These are phyloP conservation scores for Fusarium sp. DNA, from an alignment of 2,329 filamentous ascomycete species.

Conservation along the genomic window DNA sequence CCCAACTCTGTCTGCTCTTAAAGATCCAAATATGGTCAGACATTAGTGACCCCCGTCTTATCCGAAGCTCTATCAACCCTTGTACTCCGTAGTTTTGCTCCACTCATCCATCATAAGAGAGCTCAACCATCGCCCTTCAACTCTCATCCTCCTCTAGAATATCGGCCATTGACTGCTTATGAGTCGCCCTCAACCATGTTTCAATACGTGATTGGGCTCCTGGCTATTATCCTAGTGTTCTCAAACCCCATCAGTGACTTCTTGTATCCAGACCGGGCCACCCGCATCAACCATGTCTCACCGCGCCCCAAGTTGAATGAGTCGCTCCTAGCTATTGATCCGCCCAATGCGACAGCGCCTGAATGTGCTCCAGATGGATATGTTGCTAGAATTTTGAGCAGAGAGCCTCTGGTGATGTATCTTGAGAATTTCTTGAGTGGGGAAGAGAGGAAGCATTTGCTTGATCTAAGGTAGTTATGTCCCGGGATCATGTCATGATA, in stretches of 20 bases:
- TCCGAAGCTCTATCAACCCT: slow-evolving; percentile 19
- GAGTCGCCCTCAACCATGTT: slow-evolving; percentile 49
- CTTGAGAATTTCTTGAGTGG: slow-evolving; percentile 60
- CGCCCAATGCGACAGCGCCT: slow-evolving; percentile 46
- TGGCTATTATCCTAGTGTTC: slow-evolving; percentile 55
- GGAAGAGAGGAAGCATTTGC: slow-evolving; percentile 56
- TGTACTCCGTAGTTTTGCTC: not conserved
- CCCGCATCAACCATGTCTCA: slow-evolving; percentile 35
- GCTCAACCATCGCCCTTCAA: not conserved
- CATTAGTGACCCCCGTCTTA: not conserved
- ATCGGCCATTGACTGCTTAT: not conserved
- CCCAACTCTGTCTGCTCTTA: not conserved
- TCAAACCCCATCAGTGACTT: slow-evolving; percentile 55
- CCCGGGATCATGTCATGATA: not conserved
- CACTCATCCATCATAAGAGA: slow-evolving; percentile 12
- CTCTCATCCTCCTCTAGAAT: not conserved
- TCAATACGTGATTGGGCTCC: slow-evolving; percentile 54
- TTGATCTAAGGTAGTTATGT: slow-evolving; percentile 64
- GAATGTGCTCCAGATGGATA: slow-evolving; percentile 55
- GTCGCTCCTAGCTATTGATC: slow-evolving; percentile 60
- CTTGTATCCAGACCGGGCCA: slow-evolving; percentile 43
- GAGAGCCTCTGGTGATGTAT: slow-evolving; percentile 63
- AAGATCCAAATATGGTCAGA: not conserved
- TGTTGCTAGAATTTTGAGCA: slow-evolving; percentile 57
- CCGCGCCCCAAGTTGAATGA: slow-evolving; percentile 60